Percentiles rank a stretch among this genome's conserved stretches.
phyloP scores from a whole-genome alignment of 768 basidiomycete genomes.

The Daedalea quercina region DNA sequence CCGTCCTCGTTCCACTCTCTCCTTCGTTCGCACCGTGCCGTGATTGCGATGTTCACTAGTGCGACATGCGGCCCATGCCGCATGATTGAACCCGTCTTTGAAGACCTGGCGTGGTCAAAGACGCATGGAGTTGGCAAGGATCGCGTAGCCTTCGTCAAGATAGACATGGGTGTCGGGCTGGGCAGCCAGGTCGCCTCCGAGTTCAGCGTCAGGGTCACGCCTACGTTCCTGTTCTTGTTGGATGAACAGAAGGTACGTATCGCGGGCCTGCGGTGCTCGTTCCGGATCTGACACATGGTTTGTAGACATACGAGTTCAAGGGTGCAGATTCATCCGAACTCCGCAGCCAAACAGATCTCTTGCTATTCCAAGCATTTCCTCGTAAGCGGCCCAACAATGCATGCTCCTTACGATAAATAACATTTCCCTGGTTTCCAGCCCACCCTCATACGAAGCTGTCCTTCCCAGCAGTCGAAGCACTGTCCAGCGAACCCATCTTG shows the following conservation, averaged over 20 bases:
- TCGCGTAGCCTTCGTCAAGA: constrained; percentile 73
- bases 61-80: constrained; percentile 72
- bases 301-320: constrained; percentile 60
- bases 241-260: constrained; percentile 59
- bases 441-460: constrained; percentile 65
- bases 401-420: background rate
- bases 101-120: constrained; percentile 65
- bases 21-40: constrained; percentile 59
- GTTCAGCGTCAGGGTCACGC: constrained; percentile 70
- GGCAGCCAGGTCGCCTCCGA: constrained; percentile 52
- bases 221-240: constrained; percentile 86
- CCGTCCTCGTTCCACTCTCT: constrained; percentile 63
- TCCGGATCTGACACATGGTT: background rate
- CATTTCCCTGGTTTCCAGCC: constrained; percentile 36
- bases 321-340: constrained; percentile 69
- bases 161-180: constrained; percentile 71
- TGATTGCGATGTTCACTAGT: constrained; percentile 79
- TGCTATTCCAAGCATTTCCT: constrained; percentile 74
- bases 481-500: constrained; percentile 70
- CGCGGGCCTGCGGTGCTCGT: background rate
- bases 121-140: constrained; percentile 23
- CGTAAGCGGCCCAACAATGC: constrained; percentile 40
- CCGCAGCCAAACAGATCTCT: constrained; percentile 62
- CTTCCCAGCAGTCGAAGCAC: constrained; percentile 51
- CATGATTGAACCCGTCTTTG: constrained; percentile 80